Conservation (phyloP, 768 basidiomycete genomes). For the Podaxis sp. region DNA sequence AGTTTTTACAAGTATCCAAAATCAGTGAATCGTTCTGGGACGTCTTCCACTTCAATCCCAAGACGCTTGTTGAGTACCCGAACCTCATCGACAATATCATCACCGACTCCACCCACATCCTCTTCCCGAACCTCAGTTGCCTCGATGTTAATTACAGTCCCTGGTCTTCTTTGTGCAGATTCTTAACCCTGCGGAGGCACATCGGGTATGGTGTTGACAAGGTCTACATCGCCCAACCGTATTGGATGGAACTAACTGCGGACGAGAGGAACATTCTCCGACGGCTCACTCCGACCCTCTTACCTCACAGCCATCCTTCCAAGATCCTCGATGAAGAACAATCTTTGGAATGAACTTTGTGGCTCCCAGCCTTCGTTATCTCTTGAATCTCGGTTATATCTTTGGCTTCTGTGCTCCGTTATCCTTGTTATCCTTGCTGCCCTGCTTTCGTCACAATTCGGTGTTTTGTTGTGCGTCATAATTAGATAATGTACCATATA, state of each 20-base stretch:
- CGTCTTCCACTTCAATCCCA: slow-evolving; percentile 38
- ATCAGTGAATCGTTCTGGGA: slow-evolving; percentile 39
- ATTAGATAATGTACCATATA: slow-evolving; percentile 11
- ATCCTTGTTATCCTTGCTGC: slow-evolving; percentile 5
- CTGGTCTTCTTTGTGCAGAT: slow-evolving; percentile 2
- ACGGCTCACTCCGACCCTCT: slow-evolving; percentile 2
- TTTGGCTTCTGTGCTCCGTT: background rate
- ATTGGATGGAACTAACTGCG: slow-evolving; percentile 5
- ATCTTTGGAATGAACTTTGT: background rate
- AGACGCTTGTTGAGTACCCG: slow-evolving; percentile 4
- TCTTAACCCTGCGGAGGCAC: slow-evolving; percentile 6
- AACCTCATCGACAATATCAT: background rate
- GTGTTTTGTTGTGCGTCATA: slow-evolving; percentile 1
- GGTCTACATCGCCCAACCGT: slow-evolving; percentile 5
- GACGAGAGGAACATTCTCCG: slow-evolving; percentile 1
- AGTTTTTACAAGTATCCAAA: slow-evolving; percentile 45
- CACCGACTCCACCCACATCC: slow-evolving; percentile 5
- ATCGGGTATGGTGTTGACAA: slow-evolving; percentile 9
- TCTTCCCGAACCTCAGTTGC: slow-evolving; percentile 7
- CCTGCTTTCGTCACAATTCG: slow-evolving; percentile 3
- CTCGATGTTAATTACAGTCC: slow-evolving; percentile 10
- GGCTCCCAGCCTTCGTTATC: background rate
- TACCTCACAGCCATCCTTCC: slow-evolving; percentile 11
- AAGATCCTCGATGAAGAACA: slow-evolving; percentile 8
- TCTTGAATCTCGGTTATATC: background rate